Evolutionary conservation across 2,329 filamentous ascomycete species (phyloP), one percentile per base, ranked within the genome.

Genomic region (Penicillium concentricum): DNA sequence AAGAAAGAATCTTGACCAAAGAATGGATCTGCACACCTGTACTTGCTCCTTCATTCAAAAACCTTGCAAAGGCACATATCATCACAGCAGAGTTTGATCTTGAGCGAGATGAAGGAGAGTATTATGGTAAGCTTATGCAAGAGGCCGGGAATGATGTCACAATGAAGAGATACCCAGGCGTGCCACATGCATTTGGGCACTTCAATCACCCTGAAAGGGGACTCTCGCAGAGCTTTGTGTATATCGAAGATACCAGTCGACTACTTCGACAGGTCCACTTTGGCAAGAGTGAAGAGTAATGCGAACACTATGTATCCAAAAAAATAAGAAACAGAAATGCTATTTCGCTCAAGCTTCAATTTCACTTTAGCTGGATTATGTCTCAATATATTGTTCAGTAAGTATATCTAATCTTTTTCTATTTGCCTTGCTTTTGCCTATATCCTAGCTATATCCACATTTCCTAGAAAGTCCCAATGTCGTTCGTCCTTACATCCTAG

Each of bases 31-130:
- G 67, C 22, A 65, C 48, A 3, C 64, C 67, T 2, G 64, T 74
- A 0, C 51, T 68, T 3, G 69, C 72, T 7, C 61, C 62, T 5
- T 65, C 65, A 13, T 69, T 74, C 16, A 28, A 54, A 3, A 53
- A 61, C 7, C 47, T 74, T 10, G 67, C 71, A 0, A 66, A 61
- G 2, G 70, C 70, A 1, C 66, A 74, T 12, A 67, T 75, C 9
- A 54, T 75, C 35, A 74, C 72, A 1, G 72, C 73, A 2, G 72
- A 74, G 46, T 72, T 74, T 52, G 72, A 75, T 49, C 51, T 72
- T 6, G 60, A 72, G 49, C 62, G 73, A n/a, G 73, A 75, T 56
- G 69, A 75, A 48, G 71, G 71, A 4, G 68, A 72, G 30, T 54
- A 59, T 10, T 70, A 70, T 43, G 64, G 67, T 4, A 13, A 56